Evolutionary conservation across 2,329 filamentous ascomycete genomes (phyloP).

Genomic region (Trichoderma guizhouense): DNA sequence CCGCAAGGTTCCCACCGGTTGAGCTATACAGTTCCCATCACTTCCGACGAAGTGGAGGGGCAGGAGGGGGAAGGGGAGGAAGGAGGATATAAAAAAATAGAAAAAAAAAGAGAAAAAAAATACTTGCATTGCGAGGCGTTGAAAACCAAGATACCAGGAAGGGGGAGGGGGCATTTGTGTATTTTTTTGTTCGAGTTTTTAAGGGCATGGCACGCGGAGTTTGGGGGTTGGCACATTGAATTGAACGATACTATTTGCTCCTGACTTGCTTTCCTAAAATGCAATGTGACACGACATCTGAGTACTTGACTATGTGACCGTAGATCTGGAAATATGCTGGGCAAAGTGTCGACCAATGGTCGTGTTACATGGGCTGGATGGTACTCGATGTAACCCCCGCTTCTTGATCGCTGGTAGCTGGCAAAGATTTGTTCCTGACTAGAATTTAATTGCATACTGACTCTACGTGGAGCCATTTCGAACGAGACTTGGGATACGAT

Average conservation of each 20-base stretch:
- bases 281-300: neutral
- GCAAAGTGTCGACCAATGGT: neutral
- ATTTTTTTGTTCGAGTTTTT: neutral
- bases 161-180: neutral
- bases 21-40: conserved; percentile 4
- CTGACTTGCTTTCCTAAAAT: neutral
- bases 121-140: neutral
- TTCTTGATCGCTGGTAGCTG: neutral
- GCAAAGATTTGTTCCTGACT: neutral
- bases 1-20: conserved; percentile 3
- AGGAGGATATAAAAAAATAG: neutral
- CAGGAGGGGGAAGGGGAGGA: neutral
- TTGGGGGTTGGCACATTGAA: neutral
- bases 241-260: neutral
- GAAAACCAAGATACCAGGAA: conserved; percentile 10
- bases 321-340: neutral
- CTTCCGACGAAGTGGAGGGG: neutral
- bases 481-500: neutral
- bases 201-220: neutral
- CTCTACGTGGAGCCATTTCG: neutral
- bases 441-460: neutral
- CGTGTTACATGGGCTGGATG: neutral
- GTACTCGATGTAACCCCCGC: neutral
- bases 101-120: neutral
- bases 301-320: neutral